These are phyloP conservation scores for Blastocrithidia nonstop DNA, from an alignment of 208 protist species.

Conservation along the genomic window DNA sequence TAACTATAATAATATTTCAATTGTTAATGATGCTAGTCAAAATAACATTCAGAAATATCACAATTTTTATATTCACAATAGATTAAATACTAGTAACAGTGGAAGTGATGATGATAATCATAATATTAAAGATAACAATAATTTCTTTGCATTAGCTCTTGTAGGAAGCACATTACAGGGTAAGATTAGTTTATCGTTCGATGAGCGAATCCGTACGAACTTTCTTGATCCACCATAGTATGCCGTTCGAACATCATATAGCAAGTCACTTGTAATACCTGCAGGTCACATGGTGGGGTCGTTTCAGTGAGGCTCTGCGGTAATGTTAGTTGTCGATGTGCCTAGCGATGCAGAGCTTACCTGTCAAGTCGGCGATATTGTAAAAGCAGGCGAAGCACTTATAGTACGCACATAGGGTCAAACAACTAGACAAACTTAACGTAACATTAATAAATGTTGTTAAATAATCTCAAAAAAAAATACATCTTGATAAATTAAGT, in stretches of 20 bases:
- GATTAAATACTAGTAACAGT: too few relatives aligned
- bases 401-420: conserved; percentile 7
- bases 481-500: not conserved
- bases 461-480: conserved; percentile 1
- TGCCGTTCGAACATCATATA: conserved; percentile 37
- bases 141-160: conserved; percentile 30
- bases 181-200: conserved; percentile 40
- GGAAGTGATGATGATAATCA: too few relatives aligned
- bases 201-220: conserved; percentile 63
- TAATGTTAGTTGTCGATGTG: conserved; percentile 68
- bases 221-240: conserved; percentile 66
- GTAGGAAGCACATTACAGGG: conserved; percentile 70
- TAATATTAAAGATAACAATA: too few relatives aligned
- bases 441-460: not conserved
- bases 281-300: conserved; percentile 24
- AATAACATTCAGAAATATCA: too few relatives aligned
- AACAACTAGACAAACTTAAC: too few relatives aligned
- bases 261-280: conserved; percentile 12
- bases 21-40: too few relatives aligned
- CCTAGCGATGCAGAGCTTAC: conserved; percentile 18
- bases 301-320: conserved; percentile 80
- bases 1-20: too few relatives aligned
- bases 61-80: too few relatives aligned
- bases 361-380: conserved; percentile 20
- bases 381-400: conserved; percentile 55